Conservation (phyloP, 2,329 filamentous ascomycete species). For the Uncinocarpus reesii region DNA sequence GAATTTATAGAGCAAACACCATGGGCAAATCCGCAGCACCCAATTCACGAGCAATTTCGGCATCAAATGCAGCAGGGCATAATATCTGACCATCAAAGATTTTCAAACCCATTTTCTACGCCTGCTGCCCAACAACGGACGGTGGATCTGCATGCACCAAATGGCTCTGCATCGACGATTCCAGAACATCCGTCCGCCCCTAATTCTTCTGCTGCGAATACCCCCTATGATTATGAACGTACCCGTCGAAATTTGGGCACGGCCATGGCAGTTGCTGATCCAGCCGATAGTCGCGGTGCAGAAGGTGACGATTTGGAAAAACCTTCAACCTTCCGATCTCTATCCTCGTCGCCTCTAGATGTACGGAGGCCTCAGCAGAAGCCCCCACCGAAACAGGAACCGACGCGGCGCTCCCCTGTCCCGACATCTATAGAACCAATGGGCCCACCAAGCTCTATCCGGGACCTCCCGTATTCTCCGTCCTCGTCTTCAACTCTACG, state of each 20-base stretch:
- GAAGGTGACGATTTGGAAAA: conserved; percentile 28
- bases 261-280: conserved; percentile 16
- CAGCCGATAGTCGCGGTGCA: conserved; percentile 20
- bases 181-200: conserved; percentile 35
- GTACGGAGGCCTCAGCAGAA: conserved; percentile 27
- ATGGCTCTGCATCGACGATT: conserved; percentile 40
- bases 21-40: conserved; percentile 84
- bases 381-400: conserved; percentile 19
- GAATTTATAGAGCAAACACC: conserved; percentile 82
- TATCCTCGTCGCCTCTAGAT: conserved; percentile 32
- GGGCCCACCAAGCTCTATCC: conserved; percentile 16
- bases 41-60: conserved; percentile 49
- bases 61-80: conserved; percentile 27
- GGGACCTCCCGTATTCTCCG: conserved; percentile 21
- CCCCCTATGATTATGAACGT: conserved; percentile 34
- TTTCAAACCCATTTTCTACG: conserved; percentile 30
- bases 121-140: conserved; percentile 38
- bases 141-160: conserved; percentile 34
- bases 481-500: conserved; percentile 27
- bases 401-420: conserved; percentile 21
- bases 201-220: conserved; percentile 37
- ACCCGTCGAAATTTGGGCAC: conserved; percentile 20
- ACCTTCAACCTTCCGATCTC: conserved; percentile 29
- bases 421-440: conserved; percentile 4
- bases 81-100: conserved; percentile 27